A percentile compares a stretch with the other conserved stretches of the same genome.
phyloP scores from a whole-genome alignment of 2,329 filamentous ascomycete genomes.

The Calcarisporium arbuscula region DNA sequence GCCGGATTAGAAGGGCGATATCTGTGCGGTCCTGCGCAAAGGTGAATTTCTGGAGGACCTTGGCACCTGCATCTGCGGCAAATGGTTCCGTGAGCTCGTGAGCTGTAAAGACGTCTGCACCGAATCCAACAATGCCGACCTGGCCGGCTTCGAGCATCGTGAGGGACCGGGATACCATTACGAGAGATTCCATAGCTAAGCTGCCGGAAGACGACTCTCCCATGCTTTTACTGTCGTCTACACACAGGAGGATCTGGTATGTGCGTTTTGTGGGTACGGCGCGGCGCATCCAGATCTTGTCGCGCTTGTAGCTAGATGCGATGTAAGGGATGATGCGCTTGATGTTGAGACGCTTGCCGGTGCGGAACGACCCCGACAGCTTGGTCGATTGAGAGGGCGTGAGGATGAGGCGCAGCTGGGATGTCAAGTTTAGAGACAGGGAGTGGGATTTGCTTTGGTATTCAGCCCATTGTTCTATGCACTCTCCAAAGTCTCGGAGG shows the following conservation, averaged over 20 bases:
- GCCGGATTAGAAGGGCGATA: conserved; percentile 68
- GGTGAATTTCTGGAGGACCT: conserved; percentile 75
- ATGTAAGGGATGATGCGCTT: conserved; percentile 99
- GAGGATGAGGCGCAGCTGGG: conserved; percentile 91
- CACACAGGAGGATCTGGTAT: conserved; percentile 95
- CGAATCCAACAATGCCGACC: conserved; percentile 87
- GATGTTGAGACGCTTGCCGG: conserved; percentile 96
- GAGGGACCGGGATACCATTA: conserved; percentile 80
- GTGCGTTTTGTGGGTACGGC: conserved; percentile 85
- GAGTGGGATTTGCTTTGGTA: conserved; percentile 81
- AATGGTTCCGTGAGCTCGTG: conserved; percentile 83
- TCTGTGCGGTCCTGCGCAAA: conserved; percentile 86
- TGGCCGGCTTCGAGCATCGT: conserved; percentile 93
- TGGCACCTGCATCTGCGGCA: conserved; percentile 67
- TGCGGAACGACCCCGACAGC: conserved; percentile 92
- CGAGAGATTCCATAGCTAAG: conserved; percentile 88
- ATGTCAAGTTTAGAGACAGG: conserved; percentile 82
- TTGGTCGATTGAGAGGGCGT: conserved; percentile 93
- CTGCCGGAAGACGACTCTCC: conserved; percentile 68
- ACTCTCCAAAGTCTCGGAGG: conserved; percentile 43
- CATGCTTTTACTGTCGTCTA: conserved; percentile 96
- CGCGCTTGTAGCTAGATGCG: conserved; percentile 93
- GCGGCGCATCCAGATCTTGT: conserved; percentile 99
- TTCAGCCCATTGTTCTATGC: conserved; percentile 73
- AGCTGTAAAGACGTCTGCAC: conserved; percentile 73